Conservation (phyloP, 208 protist species). For the Trypanosoma caninum region DNA sequence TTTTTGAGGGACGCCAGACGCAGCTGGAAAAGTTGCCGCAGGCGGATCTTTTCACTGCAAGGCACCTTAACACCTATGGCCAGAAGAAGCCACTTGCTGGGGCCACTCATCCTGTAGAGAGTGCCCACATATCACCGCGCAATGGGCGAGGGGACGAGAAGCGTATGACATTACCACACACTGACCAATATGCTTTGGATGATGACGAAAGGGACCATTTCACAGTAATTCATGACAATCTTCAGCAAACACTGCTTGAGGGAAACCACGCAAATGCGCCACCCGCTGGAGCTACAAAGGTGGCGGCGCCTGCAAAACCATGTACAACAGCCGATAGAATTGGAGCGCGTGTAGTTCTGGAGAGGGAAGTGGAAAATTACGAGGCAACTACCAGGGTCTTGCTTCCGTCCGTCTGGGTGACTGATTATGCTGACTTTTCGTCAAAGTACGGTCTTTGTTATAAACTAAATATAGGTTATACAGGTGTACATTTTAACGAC, state of each 20-base stretch:
- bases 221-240: conserved; percentile 58
- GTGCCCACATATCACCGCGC: neutral
- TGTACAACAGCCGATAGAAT: neutral
- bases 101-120: neutral
- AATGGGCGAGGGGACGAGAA: neutral
- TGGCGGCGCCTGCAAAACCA: neutral
- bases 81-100: neutral
- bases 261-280: neutral
- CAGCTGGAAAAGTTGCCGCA: conserved; percentile 1
- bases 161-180: neutral
- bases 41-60: conserved; percentile 2
- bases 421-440: conserved; percentile 93
- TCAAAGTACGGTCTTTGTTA: conserved; percentile 98
- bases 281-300: neutral
- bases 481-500: conserved; percentile 98
- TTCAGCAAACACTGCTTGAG: conserved; percentile 53
- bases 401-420: conserved; percentile 83
- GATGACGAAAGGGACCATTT: conserved; percentile 50
- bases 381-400: conserved; percentile 9
- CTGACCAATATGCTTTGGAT: conserved; percentile 18
- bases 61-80: conserved; percentile 4
- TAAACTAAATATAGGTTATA: conserved; percentile 88
- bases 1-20: conserved; percentile 8
- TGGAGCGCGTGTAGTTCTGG: neutral
- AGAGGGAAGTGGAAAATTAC: conserved; percentile 6